Evolutionary conservation across 2,329 filamentous ascomycete genomes (phyloP).

Genomic region (Berkeleyomyces basicola): DNA sequence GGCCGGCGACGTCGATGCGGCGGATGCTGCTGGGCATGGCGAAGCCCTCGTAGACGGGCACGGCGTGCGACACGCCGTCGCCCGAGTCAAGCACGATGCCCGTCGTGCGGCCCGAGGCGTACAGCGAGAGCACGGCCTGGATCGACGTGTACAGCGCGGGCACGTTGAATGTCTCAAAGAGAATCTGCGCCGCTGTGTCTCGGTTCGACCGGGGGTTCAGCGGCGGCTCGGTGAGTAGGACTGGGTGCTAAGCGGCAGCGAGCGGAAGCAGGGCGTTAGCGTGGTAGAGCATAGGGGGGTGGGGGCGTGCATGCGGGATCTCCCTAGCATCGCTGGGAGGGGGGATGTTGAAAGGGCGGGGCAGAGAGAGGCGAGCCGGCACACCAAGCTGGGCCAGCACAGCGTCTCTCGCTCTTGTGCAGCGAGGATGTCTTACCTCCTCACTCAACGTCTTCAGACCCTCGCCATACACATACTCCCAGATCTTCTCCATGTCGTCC

Average conservation of each 20-base stretch:
- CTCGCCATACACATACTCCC: slow-evolving; percentile 94
- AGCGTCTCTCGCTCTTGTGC: not conserved
- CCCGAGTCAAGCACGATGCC: slow-evolving; percentile 91
- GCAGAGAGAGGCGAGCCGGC: not conserved
- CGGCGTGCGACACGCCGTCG: slow-evolving; percentile 91
- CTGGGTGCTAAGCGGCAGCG: slow-evolving; percentile 52
- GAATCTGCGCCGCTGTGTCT: slow-evolving; percentile 88
- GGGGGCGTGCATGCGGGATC: not conserved
- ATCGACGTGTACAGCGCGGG: slow-evolving; percentile 93
- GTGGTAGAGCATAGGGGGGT: not conserved
- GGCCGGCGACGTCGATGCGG: slow-evolving; percentile 85
- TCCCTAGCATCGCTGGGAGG: not conserved
- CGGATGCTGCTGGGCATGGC: slow-evolving; percentile 91
- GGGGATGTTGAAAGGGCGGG: not conserved
- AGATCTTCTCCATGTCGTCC: slow-evolving; percentile 99
- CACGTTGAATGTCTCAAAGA: slow-evolving; percentile 98
- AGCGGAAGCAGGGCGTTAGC: slow-evolving; percentile 15
- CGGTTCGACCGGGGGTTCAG: slow-evolving; percentile 91
- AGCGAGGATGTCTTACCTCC: slow-evolving; percentile 48
- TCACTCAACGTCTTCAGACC: slow-evolving; percentile 93
- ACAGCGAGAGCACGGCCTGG: slow-evolving; percentile 88
- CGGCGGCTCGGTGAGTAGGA: slow-evolving; percentile 88
- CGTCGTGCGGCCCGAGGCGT: slow-evolving; percentile 88
- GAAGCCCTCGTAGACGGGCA: slow-evolving; percentile 95
- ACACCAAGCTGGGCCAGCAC: not conserved